Percentiles rank a stretch among this genome's conserved stretches.
Evolutionary conservation across 805 yeast genomes (phyloP).

Genomic region (Brettanomyces custersianus): DNA sequence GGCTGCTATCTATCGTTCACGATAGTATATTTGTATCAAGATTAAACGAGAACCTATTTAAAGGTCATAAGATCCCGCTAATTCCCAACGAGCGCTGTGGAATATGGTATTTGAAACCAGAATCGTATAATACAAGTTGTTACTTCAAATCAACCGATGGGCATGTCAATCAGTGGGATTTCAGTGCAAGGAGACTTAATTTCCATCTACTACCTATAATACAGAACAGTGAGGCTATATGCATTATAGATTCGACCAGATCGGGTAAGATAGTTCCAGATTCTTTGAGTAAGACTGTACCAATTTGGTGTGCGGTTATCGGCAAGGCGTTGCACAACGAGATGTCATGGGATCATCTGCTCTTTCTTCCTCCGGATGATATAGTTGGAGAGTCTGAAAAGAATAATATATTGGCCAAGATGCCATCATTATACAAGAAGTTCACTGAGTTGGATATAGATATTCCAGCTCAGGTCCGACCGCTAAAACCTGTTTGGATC

Average conservation of each 20-base stretch:
- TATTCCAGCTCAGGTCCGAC: conserved; percentile 21
- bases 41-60: conserved; percentile 27
- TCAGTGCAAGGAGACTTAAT: conserved; percentile 65
- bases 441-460: background rate
- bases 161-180: conserved; percentile 73
- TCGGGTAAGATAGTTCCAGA: conserved; percentile 83
- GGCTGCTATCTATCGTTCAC: conserved; percentile 62
- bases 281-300: conserved; percentile 77
- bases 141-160: conserved; percentile 93
- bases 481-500: conserved; percentile 62
- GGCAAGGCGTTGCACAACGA: conserved; percentile 42
- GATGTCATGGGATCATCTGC: conserved; percentile 5
- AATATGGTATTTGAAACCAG: conserved; percentile 64
- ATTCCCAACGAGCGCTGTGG: conserved; percentile 85
- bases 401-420: conserved; percentile 34
- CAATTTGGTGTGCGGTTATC: conserved; percentile 84
- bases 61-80: conserved; percentile 26
- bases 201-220: conserved; percentile 55
- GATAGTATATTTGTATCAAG: conserved; percentile 47
- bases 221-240: conserved; percentile 33
- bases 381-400: conserved; percentile 53
- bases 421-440: conserved; percentile 26
- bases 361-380: conserved; percentile 33
- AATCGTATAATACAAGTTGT: conserved; percentile 32
- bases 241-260: conserved; percentile 77